phyloP scores from a whole-genome alignment of 176 grass and related monocot genomes.

The Oryza glaberrima region DNA sequence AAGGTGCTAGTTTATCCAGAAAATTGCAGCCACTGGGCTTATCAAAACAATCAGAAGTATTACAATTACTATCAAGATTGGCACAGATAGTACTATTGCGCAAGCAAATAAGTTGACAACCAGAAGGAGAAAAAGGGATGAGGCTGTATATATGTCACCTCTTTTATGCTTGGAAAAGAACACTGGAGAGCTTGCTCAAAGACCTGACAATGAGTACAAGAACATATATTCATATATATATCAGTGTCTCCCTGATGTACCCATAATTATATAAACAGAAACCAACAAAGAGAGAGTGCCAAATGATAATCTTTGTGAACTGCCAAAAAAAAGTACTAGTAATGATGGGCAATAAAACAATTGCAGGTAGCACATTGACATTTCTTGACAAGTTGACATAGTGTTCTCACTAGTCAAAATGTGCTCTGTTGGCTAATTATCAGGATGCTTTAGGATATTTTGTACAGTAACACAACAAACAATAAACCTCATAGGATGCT shows the following conservation, averaged over 20 bases:
- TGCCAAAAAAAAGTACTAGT: neutral
- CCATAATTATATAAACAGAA: conserved; percentile 28
- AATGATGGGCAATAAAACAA: conserved; percentile 18
- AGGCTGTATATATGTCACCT: conserved; percentile 54
- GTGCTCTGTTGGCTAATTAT: conserved; percentile 3
- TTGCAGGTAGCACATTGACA: conserved; percentile 35
- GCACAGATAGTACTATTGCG: neutral
- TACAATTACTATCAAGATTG: neutral
- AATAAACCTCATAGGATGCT: conserved; percentile 4
- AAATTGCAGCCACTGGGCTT: conserved; percentile 12
- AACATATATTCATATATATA: conserved; percentile 1
- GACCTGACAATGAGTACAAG: conserved; percentile 61
- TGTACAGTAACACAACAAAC: conserved; percentile 1
- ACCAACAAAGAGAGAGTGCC: neutral
- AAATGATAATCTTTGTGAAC: conserved; percentile 32
- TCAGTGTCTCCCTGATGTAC: neutral
- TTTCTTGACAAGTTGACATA: conserved; percentile 12
- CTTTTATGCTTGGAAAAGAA: conserved; percentile 69
- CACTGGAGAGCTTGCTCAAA: conserved; percentile 84
- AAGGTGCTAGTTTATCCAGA: neutral
- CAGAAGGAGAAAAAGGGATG: neutral
- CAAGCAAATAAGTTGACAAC: neutral
- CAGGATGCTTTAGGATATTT: conserved; percentile 33
- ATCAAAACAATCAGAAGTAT: conserved; percentile 24
- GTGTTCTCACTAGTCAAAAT: neutral